Evolutionary conservation across 1,284 basidiomycete species (phyloP), one percentile per base, ranked within the genome.

Genomic region (Wallemia hederae): DNA sequence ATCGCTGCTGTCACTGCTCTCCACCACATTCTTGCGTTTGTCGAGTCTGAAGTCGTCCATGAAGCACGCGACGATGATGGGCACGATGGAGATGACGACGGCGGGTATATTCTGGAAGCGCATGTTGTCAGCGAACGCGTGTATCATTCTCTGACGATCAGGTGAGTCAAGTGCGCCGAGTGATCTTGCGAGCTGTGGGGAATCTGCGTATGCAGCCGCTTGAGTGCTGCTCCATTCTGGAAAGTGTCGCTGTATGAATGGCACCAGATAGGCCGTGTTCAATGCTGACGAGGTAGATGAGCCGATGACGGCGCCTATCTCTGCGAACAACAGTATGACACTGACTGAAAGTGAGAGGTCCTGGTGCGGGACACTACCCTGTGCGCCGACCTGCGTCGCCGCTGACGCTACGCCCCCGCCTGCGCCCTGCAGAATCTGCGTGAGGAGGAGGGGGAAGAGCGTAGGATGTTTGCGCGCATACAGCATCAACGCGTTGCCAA

Each of bases 271-370:
- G 22, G 39, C 39, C 5, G 39, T 49, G n/a, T 49, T 49, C 14
- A 58, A 15, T 28, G 56, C 56, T 24, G 9, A 9, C 2, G 56
- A 26, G 11, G 24, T n/a, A 3, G 81, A 81, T 25, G 73, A 76
- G n/a, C 84, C 83, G 22, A 83, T 75, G 0, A 78, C 78, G 19
- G 79, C 80, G 56, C 84, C 85, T 62, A 85, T 80, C 69, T 88
- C 84, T 11, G 82, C 81, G 65, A 84, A 76, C 33, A 90, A 75
- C 29, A 89, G 73, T 15, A 88, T 79, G 63, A 88, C 74, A 0
- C 87, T 85, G 2, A 83, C 89, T 60, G 82, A 81, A 64, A 82
- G 80, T 0, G 84, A 85, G 24, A 89, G 80, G 65, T 89, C 29
- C 27, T 63, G 62, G 67, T 85, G 85, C 0, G 79, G 73, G 1